Evolutionary conservation across 495 filamentous ascomycete genomes (phyloP).

Genomic region (Talaromyces borbonicus): DNA sequence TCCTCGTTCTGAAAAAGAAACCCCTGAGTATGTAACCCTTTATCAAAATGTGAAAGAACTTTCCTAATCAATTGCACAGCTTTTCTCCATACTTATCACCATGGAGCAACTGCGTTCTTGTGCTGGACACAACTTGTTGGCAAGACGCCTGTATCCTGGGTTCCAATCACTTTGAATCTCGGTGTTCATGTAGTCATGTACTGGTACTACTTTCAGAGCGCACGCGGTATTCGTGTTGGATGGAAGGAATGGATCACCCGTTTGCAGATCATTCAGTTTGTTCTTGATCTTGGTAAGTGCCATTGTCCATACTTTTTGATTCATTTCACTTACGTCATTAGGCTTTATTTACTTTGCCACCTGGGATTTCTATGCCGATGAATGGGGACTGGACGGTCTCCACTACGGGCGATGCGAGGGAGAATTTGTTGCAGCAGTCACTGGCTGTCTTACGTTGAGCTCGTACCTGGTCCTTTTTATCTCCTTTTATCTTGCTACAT

Average conservation of each 20-base stretch:
- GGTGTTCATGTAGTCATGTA: slow-evolving; percentile 61
- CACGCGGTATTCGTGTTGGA: slow-evolving; percentile 47
- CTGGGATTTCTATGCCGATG: slow-evolving; percentile 56
- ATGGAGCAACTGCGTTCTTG: slow-evolving; percentile 60
- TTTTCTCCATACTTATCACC: slow-evolving; percentile 69
- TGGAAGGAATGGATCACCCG: slow-evolving; percentile 53
- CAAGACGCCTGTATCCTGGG: slow-evolving; percentile 58
- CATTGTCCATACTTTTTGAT: not conserved
- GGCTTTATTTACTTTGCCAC: slow-evolving; percentile 93
- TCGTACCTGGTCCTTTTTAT: slow-evolving; percentile 97
- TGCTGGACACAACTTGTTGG: slow-evolving; percentile 66
- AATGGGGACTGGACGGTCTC: slow-evolving; percentile 14
- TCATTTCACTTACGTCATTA: slow-evolving; percentile 18
- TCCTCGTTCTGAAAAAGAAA: slow-evolving; percentile 67
- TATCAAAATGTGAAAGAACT: not conserved
- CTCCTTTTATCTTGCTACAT: slow-evolving; percentile 95
- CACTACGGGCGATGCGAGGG: slow-evolving; percentile 72
- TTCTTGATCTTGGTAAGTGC: slow-evolving; percentile 45
- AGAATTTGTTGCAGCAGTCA: slow-evolving; percentile 93
- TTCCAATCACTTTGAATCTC: slow-evolving; percentile 57
- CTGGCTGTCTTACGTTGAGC: slow-evolving; percentile 81
- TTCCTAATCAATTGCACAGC: slow-evolving; percentile 33
- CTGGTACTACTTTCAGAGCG: slow-evolving; percentile 56
- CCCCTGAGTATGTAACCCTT: slow-evolving; percentile 49
- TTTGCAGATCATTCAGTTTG: slow-evolving; percentile 49